Conservation (phyloP, 345 rosid species). For the Populus nigra region DNA sequence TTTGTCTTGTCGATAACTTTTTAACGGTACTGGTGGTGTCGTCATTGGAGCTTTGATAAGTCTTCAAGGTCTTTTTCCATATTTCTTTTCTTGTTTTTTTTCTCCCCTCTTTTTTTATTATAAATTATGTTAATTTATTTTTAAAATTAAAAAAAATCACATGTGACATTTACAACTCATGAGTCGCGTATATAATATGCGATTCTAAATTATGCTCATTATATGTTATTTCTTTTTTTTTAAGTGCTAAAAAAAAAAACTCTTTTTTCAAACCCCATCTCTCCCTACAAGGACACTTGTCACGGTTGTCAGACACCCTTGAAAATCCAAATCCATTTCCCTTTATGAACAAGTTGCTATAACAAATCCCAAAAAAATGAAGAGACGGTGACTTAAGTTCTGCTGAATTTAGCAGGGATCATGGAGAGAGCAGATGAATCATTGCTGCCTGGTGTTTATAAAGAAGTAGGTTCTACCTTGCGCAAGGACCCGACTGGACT, state of each 20-base stretch:
- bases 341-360: too few species aligned
- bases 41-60: accelerated
- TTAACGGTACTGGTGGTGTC: accelerated
- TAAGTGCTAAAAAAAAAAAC: too few species aligned
- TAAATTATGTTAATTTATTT: too few species aligned
- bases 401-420: slow-evolving; percentile 30
- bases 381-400: slow-evolving; percentile 16
- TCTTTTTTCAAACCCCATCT: background rate
- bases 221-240: too few species aligned
- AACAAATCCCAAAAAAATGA: background rate
- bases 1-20: too few species aligned
- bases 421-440: slow-evolving; percentile 35
- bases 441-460: slow-evolving; percentile 22
- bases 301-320: background rate
- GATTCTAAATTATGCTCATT: too few species aligned
- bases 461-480: slow-evolving; percentile 29
- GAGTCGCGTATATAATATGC: too few species aligned
- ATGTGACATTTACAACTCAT: too few species aligned
- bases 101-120: too few species aligned
- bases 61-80: too few species aligned
- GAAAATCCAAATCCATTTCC: background rate
- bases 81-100: too few species aligned
- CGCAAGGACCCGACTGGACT: slow-evolving; percentile 30
- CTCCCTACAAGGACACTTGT: background rate
- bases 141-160: too few species aligned